Evolutionary conservation across 1,139 yeast species (phyloP), one percentile per base, ranked within the genome.

Genomic region (Candida freyschussii): DNA sequence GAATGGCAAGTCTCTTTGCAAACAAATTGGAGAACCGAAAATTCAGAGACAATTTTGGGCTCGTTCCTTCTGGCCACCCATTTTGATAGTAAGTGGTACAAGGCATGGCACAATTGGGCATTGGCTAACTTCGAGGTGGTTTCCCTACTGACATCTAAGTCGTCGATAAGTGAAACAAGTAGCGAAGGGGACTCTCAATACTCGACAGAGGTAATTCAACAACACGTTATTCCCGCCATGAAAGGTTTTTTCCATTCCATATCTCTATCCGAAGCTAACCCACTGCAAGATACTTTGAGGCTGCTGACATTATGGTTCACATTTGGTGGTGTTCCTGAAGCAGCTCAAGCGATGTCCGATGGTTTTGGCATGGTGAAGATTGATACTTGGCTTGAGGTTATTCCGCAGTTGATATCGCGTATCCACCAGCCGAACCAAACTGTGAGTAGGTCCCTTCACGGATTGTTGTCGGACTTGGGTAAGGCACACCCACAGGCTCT

Each of bases 101-200:
- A 93, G 52, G 98, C 98, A 15, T 93, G 98, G 98, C 99, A 93
- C 54, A 89, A 87, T 53, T 93, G 99, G 99, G 98, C 98, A 0
- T 65, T 93, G 50, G 96, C 98, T 1, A 93, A 93, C 57, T 93
- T 87, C 56, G 96, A 89, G 53, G 96, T 89, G 2, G 84, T 91
- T 18, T 82, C 96, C 0, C 67, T 81, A 32, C 67, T 67, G 46
- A 70, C 78, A 0, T 60, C 72, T 11, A 68, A 63, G 33, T 43
- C 50, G 6, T 52, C 57, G 15, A 56, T 58, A 21, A 56, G 53
- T 17, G 57, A 57, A 20, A 53, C 57, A 13, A 46, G 36, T 16
- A 52, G 55, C 13, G 56, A 55, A 19, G 25, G 16, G 10, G 48
- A 42, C 21, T 41, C 48, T 9, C 50, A 59, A 47, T 55, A 66